Evolutionary conservation across 2,329 filamentous ascomycete species (phyloP), one percentile per base, ranked within the genome.

Genomic region (Exutisphaerella laricina): DNA sequence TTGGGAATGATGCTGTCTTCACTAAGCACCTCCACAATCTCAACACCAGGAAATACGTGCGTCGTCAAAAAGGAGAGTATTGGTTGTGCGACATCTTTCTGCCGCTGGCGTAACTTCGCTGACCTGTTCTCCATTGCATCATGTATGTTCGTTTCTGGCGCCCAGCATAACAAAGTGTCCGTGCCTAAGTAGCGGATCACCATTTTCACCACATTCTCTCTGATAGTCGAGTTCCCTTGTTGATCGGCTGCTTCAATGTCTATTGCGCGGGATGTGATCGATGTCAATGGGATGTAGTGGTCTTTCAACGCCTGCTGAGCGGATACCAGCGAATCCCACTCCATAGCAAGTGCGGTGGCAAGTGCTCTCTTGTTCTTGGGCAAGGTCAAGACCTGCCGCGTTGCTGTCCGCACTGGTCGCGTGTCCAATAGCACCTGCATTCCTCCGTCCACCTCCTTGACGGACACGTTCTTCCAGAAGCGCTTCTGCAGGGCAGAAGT

Each of bases 131-230:
- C 34, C 34, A 47, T 44, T 21, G 70, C 64, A 29, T 79, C 63
- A 61, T 75, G 66, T 46, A 69, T 54, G 33, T 67, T 68, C 43
- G 68, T 68, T 57, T 73, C 73, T 0, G 82, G 82, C 13, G 79
- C 88, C 86, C 88, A 95, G 75, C 90, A 97, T 1, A 98, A 78
- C 25, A 97, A 70, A 0, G 87, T 89, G 67, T 98, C 92, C 1
- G 92, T 97, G 57, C 88, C 82, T 18, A 98, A 76, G 65, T 97
- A 97, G 34, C 84, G 78, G 74, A 97, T 77, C 39, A 92, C 69
- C 50, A 79, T 82, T 13, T 70, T 72, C 12, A 84, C 69, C 34
- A 96, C 80, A 29, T 75, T 70, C 0, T 75, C 62, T 25, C 89
- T 76, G 26, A 84, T 73, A 17, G 72, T 70, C 12, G 58, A 62